A percentile compares a stretch with the other conserved stretches of the same genome.
phyloP scores from a whole-genome alignment of 108 stramenopile species.

The Asterionellopsis glacialis region DNA sequence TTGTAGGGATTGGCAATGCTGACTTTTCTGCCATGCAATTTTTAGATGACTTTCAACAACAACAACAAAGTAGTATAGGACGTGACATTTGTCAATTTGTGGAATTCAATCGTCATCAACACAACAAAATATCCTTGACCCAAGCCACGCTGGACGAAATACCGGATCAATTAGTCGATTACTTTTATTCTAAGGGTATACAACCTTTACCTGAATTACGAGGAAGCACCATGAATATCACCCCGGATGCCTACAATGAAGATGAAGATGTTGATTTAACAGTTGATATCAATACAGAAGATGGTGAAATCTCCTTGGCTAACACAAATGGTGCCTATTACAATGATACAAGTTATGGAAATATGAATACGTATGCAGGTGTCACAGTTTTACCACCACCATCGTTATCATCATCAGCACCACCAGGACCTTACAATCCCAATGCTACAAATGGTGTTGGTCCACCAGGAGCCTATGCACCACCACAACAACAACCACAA shows the following conservation, averaged over 20 bases:
- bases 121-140: conserved; percentile 49
- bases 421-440: not conserved
- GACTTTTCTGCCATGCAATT: conserved; percentile 83
- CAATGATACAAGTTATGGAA: conserved; percentile 7
- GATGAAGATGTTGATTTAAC: conserved; percentile 39
- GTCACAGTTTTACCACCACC: conserved; percentile 4
- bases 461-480: too few species aligned
- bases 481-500: too few species aligned
- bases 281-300: conserved; percentile 13
- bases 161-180: conserved; percentile 73
- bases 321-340: not conserved
- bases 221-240: conserved; percentile 17
- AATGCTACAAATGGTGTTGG: too few species aligned
- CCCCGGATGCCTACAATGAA: conserved; percentile 19
- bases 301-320: not conserved
- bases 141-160: conserved; percentile 75
- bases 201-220: conserved; percentile 27
- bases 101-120: conserved; percentile 38
- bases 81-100: conserved; percentile 87
- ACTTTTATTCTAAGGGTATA: conserved; percentile 41
- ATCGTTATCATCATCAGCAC: not conserved
- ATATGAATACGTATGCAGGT: conserved; percentile 6
- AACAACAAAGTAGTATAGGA: conserved; percentile 1
- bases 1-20: conserved; percentile 81
- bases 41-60: conserved; percentile 54